Evolutionary conservation across 805 yeast species (phyloP), one percentile per base, ranked within the genome.

Genomic region (Kazachstania martiniae): DNA sequence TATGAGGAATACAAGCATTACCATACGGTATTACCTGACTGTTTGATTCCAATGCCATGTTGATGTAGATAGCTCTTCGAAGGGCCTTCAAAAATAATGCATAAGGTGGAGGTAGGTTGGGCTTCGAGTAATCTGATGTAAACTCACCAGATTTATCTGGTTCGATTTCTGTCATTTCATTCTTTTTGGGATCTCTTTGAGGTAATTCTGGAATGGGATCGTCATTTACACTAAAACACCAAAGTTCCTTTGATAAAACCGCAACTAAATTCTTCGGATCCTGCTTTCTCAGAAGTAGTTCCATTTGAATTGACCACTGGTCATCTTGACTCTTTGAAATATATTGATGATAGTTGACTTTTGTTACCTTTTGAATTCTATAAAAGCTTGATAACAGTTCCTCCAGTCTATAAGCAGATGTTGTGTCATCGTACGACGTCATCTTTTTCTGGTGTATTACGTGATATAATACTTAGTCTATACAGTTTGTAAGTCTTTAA

Each of bases 51-150:
- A 59, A 18, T 21, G 63, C 40, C 24, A 62, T 31, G 40, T 57
- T 48, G 27, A 53, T 35, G 36, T 59, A 39, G 15, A 72, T 49
- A 38, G 56, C 55, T 42, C 63, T 63, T 42, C 69, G 62, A 18
- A 71, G 53, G 1, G 77, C 74, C 39, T 70, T 63, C 21, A 71
- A 42, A 28, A 72, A 68, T 8, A 71, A 62, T 2, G 70, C 62
- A 40, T 68, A 66, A 4, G 59, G 49, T 3, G 63, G 58, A 5
- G 66, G 60, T 25, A 57, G 36, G 31, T 57, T 56, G 1, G 62
- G 62, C 37, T 57, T 57, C 2, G 62, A 55, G 33, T 54, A 51
- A 30, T 53, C 52, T 5, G 58, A 43, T 15, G 46, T 50, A 25
- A 56, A 58, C n/a, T 49, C 43, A 12, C 61, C 61, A 14, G 35